Conservation (phyloP, 2,329 filamentous ascomycete genomes). For the Leptographium lundbergii region DNA sequence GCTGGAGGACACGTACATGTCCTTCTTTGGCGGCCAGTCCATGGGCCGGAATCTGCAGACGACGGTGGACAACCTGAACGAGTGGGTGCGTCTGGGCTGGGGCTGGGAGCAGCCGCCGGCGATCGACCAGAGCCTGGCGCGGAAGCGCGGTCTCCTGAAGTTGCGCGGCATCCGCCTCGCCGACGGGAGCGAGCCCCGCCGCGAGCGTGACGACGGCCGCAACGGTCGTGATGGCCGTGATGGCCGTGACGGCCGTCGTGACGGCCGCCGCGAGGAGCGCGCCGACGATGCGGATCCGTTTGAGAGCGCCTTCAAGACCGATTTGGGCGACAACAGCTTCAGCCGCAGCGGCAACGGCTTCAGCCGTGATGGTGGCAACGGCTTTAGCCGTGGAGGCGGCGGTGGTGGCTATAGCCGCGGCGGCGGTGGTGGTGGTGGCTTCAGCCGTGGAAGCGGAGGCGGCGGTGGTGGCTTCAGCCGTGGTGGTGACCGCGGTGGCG, state of each 20-base stretch:
- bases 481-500: not conserved
- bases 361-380: not conserved
- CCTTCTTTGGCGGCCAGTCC: slow-evolving; percentile 37
- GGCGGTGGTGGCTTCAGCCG: not conserved
- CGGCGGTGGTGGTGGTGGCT: not conserved
- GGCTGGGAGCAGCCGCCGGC: slow-evolving; percentile 36
- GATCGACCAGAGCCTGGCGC: slow-evolving; percentile 13
- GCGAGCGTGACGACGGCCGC: not conserved
- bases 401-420: not conserved
- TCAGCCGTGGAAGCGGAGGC: not conserved
- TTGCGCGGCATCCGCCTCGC: slow-evolving; percentile 5
- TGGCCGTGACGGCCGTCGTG: not conserved
- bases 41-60: slow-evolving; percentile 20
- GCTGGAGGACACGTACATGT: slow-evolving; percentile 39
- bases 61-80: slow-evolving; percentile 38
- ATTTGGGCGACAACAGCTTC: not conserved
- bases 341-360: not conserved
- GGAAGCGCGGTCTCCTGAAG: slow-evolving; percentile 4
- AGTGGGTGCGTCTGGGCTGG: slow-evolving; percentile 37
- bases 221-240: not conserved
- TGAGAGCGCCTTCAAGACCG: not conserved
- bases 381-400: not conserved
- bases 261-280: no score
- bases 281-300: not conserved
- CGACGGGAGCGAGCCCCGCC: not conserved